These are phyloP conservation scores for Fusarium caatingaense DNA, from an alignment of 2,329 filamentous ascomycete genomes.

Conservation along the genomic window DNA sequence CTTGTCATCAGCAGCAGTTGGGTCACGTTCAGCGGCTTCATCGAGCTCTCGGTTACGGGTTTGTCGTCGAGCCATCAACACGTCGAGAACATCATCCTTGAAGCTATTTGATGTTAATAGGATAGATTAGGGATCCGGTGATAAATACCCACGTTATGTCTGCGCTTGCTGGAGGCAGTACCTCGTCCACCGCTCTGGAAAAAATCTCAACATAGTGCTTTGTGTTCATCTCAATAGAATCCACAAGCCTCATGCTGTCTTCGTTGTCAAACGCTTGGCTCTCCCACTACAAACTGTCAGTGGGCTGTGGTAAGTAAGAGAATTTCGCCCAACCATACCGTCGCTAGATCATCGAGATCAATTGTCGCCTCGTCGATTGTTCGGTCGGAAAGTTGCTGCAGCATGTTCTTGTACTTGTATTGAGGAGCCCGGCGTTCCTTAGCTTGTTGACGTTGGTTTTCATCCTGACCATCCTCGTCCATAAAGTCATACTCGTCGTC, in stretches of 20 bases:
- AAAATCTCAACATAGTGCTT: slow-evolving; percentile 95
- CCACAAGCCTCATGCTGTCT: slow-evolving; percentile 78
- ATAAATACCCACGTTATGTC: slow-evolving; percentile 75
- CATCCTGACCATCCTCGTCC: slow-evolving; percentile 78
- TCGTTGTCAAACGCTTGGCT: slow-evolving; percentile 64
- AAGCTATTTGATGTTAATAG: slow-evolving; percentile 66
- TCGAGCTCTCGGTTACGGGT: slow-evolving; percentile 83
- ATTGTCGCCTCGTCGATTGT: slow-evolving; percentile 81
- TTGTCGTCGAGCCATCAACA: slow-evolving; percentile 92
- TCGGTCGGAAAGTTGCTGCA: slow-evolving; percentile 89
- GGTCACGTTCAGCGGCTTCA: slow-evolving; percentile 74
- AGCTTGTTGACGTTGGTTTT: slow-evolving; percentile 61
- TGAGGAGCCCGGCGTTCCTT: slow-evolving; percentile 68
- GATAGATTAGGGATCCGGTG: not conserved
- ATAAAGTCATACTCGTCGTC: slow-evolving; percentile 95
- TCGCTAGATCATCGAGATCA: slow-evolving; percentile 87
- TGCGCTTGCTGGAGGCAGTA: slow-evolving; percentile 80
- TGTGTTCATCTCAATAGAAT: slow-evolving; percentile 89
- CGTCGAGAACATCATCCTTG: slow-evolving; percentile 97
- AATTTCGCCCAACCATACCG: slow-evolving; percentile 62
- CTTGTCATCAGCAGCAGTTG: slow-evolving; percentile 75
- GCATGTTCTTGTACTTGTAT: slow-evolving; percentile 87
- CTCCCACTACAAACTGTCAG: slow-evolving; percentile 72
- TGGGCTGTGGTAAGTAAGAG: not conserved
- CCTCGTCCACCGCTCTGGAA: slow-evolving; percentile 86